Evolutionary conservation across 345 rosid species (phyloP).

Genomic region (Carallia pectinifolia): DNA sequence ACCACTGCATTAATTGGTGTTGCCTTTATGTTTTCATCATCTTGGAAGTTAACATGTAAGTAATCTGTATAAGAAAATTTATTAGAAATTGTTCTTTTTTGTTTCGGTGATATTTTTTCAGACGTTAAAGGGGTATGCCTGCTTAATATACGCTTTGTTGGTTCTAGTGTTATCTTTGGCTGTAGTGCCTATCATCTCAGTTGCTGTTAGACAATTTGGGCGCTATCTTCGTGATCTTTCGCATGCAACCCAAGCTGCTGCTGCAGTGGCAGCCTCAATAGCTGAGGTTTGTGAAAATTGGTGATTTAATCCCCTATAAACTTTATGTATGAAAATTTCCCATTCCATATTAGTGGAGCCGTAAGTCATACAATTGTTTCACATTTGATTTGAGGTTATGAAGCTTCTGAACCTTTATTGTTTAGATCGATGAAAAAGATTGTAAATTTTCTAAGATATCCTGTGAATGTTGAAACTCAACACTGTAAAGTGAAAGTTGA

Average conservation of each 20-base stretch:
- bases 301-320: too few relatives aligned
- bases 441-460: neutral
- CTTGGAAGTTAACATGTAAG: constrained; percentile 51
- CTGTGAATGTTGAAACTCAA: neutral
- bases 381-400: neutral
- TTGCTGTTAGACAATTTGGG: constrained; percentile 69
- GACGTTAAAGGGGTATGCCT: neutral
- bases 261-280: constrained; percentile 91
- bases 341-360: neutral
- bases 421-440: neutral
- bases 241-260: constrained; percentile 91
- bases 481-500: neutral
- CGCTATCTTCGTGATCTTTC: constrained; percentile 89
- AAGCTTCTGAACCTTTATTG: neutral
- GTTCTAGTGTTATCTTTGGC: constrained; percentile 73
- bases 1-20: constrained; percentile 43
- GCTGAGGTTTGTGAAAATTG: constrained; percentile 61
- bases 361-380: neutral
- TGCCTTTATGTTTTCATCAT: constrained; percentile 44
- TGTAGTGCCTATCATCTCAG: constrained; percentile 75
- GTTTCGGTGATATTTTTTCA: neutral
- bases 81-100: neutral
- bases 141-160: neutral
- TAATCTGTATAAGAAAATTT: constrained; percentile 3
- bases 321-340: too few relatives aligned